Evolutionary conservation across 75 land plant genomes (phyloP).

Genomic region (Azolla pinnata): DNA sequence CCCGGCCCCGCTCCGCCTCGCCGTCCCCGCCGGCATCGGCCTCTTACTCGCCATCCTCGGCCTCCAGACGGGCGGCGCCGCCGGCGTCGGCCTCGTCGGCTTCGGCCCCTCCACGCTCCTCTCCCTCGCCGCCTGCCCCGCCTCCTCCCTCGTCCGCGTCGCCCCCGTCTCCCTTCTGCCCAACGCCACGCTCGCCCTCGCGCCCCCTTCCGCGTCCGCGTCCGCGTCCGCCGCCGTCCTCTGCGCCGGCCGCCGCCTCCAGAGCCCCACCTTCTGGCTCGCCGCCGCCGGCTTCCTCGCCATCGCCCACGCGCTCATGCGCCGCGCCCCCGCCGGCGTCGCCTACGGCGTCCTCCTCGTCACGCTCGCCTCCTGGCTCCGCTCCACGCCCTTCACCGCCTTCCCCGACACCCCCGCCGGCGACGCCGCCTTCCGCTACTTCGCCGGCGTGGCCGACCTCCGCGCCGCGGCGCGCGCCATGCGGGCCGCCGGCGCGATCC

Average conservation of each 20-base stretch:
- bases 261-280: slow-evolving; percentile 27
- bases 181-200: slow-evolving; percentile 28
- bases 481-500: slow-evolving; percentile 25
- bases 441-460: slow-evolving; percentile 20
- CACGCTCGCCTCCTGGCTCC: slow-evolving; percentile 18
- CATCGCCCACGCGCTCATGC: slow-evolving; percentile 19
- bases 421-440: slow-evolving; percentile 9
- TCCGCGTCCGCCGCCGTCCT: slow-evolving; percentile 26
- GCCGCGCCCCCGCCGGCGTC: slow-evolving; percentile 17
- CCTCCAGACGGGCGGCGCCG: slow-evolving; percentile 57
- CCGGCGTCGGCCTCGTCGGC: slow-evolving; percentile 52
- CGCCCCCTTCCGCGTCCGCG: slow-evolving; percentile 38
- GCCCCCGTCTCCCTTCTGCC: slow-evolving; percentile 42
- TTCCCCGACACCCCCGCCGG: slow-evolving; percentile 20
- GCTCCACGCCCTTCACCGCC: slow-evolving; percentile 16
- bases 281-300: slow-evolving; percentile 25
- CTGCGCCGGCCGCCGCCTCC: slow-evolving; percentile 16
- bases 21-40: slow-evolving; percentile 65
- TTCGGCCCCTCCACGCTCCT: slow-evolving; percentile 42
- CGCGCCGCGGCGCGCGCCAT: slow-evolving; percentile 12
- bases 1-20: slow-evolving; percentile 54
- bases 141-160: slow-evolving; percentile 8
- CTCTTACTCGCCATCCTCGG: slow-evolving; percentile 80
- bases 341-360: slow-evolving; percentile 28
- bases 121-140: slow-evolving; percentile 32